Evolutionary conservation across 768 basidiomycete genomes (phyloP), one percentile per base, ranked within the genome.

Genomic region (Tylopilus sp.): DNA sequence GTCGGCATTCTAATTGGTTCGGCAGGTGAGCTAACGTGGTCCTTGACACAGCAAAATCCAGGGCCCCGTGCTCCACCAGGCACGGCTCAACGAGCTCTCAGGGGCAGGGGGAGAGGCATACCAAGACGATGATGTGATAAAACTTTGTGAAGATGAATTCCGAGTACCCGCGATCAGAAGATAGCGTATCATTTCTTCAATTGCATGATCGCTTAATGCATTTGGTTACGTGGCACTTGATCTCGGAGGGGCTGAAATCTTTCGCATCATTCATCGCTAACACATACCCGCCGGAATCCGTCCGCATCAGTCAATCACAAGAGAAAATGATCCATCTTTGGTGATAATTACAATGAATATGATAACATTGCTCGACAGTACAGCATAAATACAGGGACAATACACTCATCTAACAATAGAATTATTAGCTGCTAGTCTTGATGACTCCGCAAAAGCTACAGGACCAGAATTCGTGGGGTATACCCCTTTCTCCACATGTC

Each of bases 41-140:
- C 48, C 29, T 30, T 29, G 36, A 48, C 40, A 13, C 58, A 92
- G 91, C 80, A 78, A 73, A 84, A 85, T 62, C 66, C 91, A 24
- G 94, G 94, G n/a, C 94, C 94, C 19, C 84, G 78, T 61, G 90
- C 90, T 38, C 93, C 94, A 14, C 87, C 92, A n/a, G 94, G 93
- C n/a, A 76, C 91, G 10, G 91, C 92, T 13, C 86, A 89, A 65
- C 79, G 89, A 40, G 93, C 90, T 14, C 69, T 96, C 57, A 80
- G 93, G 65, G 92, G 92, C 40, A 78, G 94, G 58, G 94, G 94
- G 25, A 80, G 93, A 54, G 93, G 94, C 50, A 80, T 84, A 75
- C 85, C 82, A 44, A 76, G 87, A 60, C 84, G 89, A 74, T 90
- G 48, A 67, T 45, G 40, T 42, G 41, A 48, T 13, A 28, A 45